Percentiles rank a stretch among this genome's conserved stretches.
These are phyloP conservation scores for Yamadazyma blattariae DNA, from an alignment of 1,139 yeast species.

Conservation along the genomic window DNA sequence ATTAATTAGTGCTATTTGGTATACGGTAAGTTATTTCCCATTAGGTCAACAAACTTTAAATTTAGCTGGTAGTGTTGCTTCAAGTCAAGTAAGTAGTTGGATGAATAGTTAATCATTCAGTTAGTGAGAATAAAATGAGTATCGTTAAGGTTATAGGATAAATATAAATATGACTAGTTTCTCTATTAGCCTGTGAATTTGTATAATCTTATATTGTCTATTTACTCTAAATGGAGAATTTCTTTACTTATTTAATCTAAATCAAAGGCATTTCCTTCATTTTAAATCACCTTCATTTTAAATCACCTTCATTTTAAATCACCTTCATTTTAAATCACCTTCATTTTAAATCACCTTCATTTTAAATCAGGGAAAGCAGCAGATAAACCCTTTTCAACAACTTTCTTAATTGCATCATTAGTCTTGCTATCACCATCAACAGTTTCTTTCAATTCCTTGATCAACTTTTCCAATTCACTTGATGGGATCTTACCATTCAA, in stretches of 20 bases:
- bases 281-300: too few relatives aligned
- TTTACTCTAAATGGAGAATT: too few relatives aligned
- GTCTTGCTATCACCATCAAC: conserved; percentile 26
- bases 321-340: too few relatives aligned
- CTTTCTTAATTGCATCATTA: conserved; percentile 43
- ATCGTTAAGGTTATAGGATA: too few relatives aligned
- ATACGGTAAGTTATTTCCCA: conserved; percentile 63
- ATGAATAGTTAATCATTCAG: conserved; percentile 41
- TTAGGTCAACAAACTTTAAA: conserved; percentile 55
- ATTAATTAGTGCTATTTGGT: conserved; percentile 51
- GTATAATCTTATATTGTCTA: too few relatives aligned
- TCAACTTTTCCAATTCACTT: conserved; percentile 22
- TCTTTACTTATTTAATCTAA: too few relatives aligned
- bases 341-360: too few relatives aligned
- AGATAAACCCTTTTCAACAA: conserved; percentile 40
- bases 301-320: too few relatives aligned
- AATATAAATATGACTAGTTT: too few relatives aligned
- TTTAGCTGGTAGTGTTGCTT: conserved; percentile 53
- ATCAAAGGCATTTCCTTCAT: too few relatives aligned
- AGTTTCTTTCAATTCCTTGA: conserved; percentile 23
- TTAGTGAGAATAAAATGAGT: too few relatives aligned
- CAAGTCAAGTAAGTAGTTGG: conserved; percentile 61
- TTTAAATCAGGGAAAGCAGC: conserved; percentile 30
- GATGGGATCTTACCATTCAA: conserved; percentile 12
- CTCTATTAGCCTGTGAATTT: too few relatives aligned